A percentile compares a stretch with the other conserved stretches of the same genome.
Conservation (phyloP, 495 filamentous ascomycete genomes). For the Cairneyella variabilis region DNA sequence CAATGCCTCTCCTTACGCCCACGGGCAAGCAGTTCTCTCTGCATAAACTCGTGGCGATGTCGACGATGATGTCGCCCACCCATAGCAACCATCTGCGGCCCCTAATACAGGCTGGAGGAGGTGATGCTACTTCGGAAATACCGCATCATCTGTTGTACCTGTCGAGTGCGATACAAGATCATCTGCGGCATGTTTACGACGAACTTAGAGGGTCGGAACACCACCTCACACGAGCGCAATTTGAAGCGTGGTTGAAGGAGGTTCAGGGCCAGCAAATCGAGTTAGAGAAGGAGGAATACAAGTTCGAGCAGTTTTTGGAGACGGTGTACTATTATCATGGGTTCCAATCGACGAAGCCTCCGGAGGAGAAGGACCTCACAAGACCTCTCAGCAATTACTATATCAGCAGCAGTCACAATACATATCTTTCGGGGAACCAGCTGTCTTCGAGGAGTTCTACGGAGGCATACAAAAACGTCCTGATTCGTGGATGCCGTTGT, state of each 20-base stretch:
- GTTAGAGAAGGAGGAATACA: constrained; percentile 22
- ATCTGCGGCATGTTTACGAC: constrained; percentile 22
- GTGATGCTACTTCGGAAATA: constrained; percentile 12
- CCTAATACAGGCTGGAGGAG: constrained; percentile 20
- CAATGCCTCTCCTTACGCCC: constrained; percentile 22
- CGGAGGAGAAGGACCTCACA: constrained; percentile 19
- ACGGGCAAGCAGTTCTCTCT: constrained; percentile 22
- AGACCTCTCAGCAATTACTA: constrained; percentile 80
- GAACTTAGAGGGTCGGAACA: constrained; percentile 9
- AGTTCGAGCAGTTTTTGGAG: constrained; percentile 25
- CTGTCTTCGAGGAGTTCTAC: constrained; percentile 78
- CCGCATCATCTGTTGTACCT: constrained; percentile 21
- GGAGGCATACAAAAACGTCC: constrained; percentile 75
- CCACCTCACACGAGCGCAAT: constrained; percentile 7
- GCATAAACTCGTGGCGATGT: constrained; percentile 24
- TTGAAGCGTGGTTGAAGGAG: constrained; percentile 19
- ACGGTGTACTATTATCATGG: constrained; percentile 15
- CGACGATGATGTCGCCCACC: constrained; percentile 27
- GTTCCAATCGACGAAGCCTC: constrained; percentile 13
- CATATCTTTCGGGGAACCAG: constrained; percentile 90
- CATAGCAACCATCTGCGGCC: constrained; percentile 13
- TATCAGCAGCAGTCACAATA: constrained; percentile 91
- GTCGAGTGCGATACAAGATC: constrained; percentile 22
- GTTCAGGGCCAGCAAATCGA: constrained; percentile 17
- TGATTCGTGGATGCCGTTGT: constrained; percentile 81